phyloP scores from a whole-genome alignment of 2,329 filamentous ascomycete genomes.

The Polytolypa hystricis region DNA sequence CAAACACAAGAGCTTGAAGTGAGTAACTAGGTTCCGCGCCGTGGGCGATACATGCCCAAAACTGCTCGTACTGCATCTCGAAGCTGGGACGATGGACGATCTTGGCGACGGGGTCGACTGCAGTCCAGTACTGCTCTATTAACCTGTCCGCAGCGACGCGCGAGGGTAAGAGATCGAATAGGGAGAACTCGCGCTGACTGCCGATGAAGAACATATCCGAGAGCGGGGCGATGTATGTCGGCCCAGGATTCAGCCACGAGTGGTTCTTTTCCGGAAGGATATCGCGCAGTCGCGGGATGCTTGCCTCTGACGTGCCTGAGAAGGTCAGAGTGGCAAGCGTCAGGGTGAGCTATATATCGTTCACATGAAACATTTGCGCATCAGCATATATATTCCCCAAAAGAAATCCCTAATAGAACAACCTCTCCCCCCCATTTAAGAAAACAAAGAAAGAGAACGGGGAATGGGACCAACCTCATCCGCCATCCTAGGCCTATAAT shows the following conservation, averaged over 20 bases:
- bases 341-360: background rate
- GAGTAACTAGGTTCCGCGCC: slow-evolving; percentile 53
- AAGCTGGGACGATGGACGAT: slow-evolving; percentile 58
- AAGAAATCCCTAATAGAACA: too few relatives aligned
- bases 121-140: slow-evolving; percentile 54
- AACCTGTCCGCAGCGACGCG: slow-evolving; percentile 49
- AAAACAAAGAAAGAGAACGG: too few relatives aligned
- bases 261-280: slow-evolving; percentile 7
- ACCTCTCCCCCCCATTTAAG: too few relatives aligned
- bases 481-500: slow-evolving; percentile 57
- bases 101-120: slow-evolving; percentile 58
- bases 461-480: slow-evolving; percentile 49
- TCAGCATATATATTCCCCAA: too few relatives aligned
- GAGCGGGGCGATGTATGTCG: slow-evolving; percentile 56
- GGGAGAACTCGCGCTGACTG: slow-evolving; percentile 35
- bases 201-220: slow-evolving; percentile 57
- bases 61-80: slow-evolving; percentile 50
- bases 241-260: slow-evolving; percentile 51
- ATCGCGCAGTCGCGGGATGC: slow-evolving; percentile 1
- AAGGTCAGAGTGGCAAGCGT: background rate
- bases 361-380: too few relatives aligned
- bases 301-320: slow-evolving; percentile 1
- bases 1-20: slow-evolving; percentile 58
- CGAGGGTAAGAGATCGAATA: slow-evolving; percentile 52
- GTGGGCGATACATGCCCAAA: slow-evolving; percentile 52